Evolutionary conservation across 208 protist genomes (phyloP).

Genomic region (Wallacemonas rigidus): DNA sequence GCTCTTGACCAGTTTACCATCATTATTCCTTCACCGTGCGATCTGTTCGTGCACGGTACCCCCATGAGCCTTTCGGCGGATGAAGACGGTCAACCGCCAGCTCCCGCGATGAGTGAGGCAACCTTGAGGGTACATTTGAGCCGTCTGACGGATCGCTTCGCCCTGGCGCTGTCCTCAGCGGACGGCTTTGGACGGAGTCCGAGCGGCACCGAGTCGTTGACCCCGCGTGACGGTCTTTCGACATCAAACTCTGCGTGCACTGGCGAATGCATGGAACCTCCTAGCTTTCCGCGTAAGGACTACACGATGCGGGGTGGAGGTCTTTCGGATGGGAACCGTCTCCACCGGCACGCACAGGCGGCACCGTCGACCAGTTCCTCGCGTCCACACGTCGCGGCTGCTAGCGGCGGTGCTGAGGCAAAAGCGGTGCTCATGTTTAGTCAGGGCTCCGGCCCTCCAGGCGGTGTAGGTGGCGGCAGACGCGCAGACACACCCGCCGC

Average conservation of each 20-base stretch:
- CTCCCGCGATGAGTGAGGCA: not conserved
- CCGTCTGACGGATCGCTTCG: slow-evolving; percentile 14
- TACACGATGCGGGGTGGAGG: not conserved
- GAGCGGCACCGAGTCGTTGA: slow-evolving; percentile 7
- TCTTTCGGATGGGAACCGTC: too few relatives aligned
- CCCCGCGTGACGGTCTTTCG: slow-evolving; percentile 7
- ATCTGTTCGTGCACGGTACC: not conserved
- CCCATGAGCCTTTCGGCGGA: not conserved
- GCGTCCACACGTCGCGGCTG: too few relatives aligned
- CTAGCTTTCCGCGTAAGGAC: not conserved
- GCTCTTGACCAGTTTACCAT: too few relatives aligned
- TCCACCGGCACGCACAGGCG: too few relatives aligned
- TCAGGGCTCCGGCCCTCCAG: not conserved
- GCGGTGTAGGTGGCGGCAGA: not conserved
- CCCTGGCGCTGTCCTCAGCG: not conserved
- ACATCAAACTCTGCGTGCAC: slow-evolving; percentile 8
- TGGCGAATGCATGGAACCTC: not conserved
- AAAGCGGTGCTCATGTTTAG: slow-evolving; percentile 6
- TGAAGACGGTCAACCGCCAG: not conserved
- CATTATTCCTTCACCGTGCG: too few relatives aligned
- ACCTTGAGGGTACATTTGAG: slow-evolving; percentile 5
- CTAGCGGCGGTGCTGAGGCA: not conserved
- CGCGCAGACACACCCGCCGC: too few relatives aligned
- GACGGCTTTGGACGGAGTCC: not conserved
- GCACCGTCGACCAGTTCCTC: too few relatives aligned